phyloP scores from a whole-genome alignment of 2,329 filamentous ascomycete genomes.

The Penicillium sp. region DNA sequence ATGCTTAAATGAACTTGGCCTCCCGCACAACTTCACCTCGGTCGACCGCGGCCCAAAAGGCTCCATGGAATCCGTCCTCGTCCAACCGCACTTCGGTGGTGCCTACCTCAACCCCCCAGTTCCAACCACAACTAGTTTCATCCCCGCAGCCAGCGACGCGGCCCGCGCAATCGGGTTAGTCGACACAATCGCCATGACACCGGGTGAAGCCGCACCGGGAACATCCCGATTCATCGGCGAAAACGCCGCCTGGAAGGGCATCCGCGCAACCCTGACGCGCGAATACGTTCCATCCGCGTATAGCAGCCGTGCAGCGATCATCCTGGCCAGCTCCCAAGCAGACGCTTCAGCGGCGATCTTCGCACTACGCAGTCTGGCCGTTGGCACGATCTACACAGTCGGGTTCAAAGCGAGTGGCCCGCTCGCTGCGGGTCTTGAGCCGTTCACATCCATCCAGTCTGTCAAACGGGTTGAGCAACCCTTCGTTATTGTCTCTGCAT shows the following conservation, averaged over 20 bases:
- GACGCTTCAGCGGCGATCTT: constrained; percentile 78
- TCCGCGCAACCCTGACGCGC: constrained; percentile 73
- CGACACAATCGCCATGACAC: constrained; percentile 69
- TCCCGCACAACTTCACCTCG: constrained; percentile 76
- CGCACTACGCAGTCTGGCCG: constrained; percentile 69
- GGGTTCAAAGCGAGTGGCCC: constrained; percentile 65
- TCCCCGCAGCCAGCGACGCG: constrained; percentile 68
- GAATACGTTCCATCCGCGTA: constrained; percentile 83
- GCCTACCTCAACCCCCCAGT: constrained; percentile 76
- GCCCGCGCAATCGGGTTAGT: constrained; percentile 75
- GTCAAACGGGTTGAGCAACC: constrained; percentile 76
- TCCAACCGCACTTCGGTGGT: constrained; percentile 74
- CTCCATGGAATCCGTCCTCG: constrained; percentile 68
- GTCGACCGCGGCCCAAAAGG: constrained; percentile 68
- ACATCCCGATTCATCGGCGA: constrained; percentile 62
- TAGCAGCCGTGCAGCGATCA: constrained; percentile 68
- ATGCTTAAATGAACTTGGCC: constrained; percentile 75
- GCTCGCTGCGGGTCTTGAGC: constrained; percentile 63
- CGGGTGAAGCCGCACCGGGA: constrained; percentile 36
- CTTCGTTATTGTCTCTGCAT: constrained; percentile 76
- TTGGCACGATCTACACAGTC: constrained; percentile 79
- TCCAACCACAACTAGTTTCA: constrained; percentile 55
- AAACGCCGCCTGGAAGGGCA: constrained; percentile 82
- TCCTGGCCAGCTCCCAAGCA: constrained; percentile 68
- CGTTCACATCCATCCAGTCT: constrained; percentile 68